phyloP scores from a whole-genome alignment of 768 basidiomycete species.

The Podaxis mareebaensis region DNA sequence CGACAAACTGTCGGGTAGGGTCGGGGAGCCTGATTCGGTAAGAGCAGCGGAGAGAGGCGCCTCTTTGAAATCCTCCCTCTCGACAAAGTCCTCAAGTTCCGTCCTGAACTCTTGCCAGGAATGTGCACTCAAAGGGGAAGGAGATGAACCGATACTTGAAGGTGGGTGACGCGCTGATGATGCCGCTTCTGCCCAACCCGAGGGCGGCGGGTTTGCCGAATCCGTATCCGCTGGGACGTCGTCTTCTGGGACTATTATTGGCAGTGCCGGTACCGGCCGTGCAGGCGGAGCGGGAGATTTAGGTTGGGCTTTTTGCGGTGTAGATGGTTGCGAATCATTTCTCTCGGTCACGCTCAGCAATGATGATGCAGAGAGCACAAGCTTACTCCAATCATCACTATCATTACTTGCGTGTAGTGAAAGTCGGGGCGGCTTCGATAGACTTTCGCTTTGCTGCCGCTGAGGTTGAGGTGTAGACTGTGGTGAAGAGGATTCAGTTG shows the following conservation, averaged over 20 bases:
- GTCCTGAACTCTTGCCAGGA: constrained; percentile 22
- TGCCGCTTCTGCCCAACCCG: constrained; percentile 9
- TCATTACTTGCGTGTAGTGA: constrained; percentile 29
- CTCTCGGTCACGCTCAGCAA: neutral
- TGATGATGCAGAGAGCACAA: constrained; percentile 12
- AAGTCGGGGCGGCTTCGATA: constrained; percentile 47
- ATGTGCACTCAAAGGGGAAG: constrained; percentile 14
- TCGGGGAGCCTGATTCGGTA: constrained; percentile 26
- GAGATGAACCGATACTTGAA: neutral
- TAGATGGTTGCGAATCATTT: neutral
- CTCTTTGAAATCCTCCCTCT: constrained; percentile 11
- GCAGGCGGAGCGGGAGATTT: neutral
- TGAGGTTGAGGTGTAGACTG: constrained; percentile 20
- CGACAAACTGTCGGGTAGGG: constrained; percentile 26
- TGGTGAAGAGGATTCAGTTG: neutral
- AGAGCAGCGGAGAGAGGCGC: constrained; percentile 26
- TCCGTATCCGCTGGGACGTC: neutral
- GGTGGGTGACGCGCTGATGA: constrained; percentile 1
- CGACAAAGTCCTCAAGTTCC: constrained; percentile 27
- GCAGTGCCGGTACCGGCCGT: neutral
- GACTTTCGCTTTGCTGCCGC: neutral
- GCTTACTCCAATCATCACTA: constrained; percentile 43
- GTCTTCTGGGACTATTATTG: neutral
- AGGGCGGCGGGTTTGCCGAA: neutral
- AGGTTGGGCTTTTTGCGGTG: neutral